Evolutionary conservation across 164 flowering plant species (phyloP).

Genomic region (Aristolochia contorta): DNA sequence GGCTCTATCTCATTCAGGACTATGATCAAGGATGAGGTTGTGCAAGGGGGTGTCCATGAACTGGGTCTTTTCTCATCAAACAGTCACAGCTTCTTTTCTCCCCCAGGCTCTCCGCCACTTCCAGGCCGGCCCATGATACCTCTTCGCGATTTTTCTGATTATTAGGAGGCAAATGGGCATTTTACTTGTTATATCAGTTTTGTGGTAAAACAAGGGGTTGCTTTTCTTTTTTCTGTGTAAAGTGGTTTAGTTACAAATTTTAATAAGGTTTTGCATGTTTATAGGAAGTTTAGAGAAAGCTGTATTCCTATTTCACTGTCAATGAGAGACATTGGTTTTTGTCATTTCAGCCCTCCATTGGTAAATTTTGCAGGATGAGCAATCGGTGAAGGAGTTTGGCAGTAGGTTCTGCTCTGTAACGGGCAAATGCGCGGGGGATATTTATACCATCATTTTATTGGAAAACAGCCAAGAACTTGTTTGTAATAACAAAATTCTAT

Average conservation of each 20-base stretch:
- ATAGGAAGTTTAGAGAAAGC: constrained; percentile 6
- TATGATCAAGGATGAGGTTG: constrained; percentile 37
- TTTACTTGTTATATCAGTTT: not conserved
- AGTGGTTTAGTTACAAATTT: constrained; percentile 8
- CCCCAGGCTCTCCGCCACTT: constrained; percentile 26
- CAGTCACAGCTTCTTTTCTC: constrained; percentile 11
- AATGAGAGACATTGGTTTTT: not conserved
- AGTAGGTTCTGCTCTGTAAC: no score
- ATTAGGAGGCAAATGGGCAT: constrained; percentile 1
- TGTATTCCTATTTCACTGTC: constrained; percentile 7
- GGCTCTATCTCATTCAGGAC: constrained; percentile 84
- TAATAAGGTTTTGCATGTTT: constrained; percentile 14
- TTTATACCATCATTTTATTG: no score
- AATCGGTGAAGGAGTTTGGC: no score
- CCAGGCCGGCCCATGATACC: constrained; percentile 24
- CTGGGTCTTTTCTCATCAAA: constrained; percentile 22
- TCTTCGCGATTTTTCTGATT: constrained; percentile 4
- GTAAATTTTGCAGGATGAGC: not conserved
- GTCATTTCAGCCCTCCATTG: not conserved
- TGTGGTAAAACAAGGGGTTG: not conserved
- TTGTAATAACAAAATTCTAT: no score
- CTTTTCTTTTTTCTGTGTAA: constrained; percentile 6
- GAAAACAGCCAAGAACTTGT: no score
- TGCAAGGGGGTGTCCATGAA: constrained; percentile 26
- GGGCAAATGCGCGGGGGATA: no score